Evolutionary conservation across 2,329 filamentous ascomycete species (phyloP).

Genomic region (Diaporthe sp.): DNA sequence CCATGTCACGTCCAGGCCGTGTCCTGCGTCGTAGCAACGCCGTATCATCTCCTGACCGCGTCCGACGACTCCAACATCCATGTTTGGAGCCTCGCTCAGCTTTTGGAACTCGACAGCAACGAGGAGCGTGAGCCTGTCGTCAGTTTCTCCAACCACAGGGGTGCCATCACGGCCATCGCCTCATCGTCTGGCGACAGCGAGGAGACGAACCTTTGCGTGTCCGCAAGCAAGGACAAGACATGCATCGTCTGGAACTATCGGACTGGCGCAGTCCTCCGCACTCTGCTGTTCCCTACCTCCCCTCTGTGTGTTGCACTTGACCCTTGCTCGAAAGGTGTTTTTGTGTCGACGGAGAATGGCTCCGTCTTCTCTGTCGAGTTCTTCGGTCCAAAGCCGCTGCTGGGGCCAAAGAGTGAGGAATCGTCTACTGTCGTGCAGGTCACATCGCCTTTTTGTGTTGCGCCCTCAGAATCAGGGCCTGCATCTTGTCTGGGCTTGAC

Average conservation of each 20-base stretch:
- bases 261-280: conserved; percentile 82
- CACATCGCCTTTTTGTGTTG: conserved; percentile 66
- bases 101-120: conserved; percentile 73
- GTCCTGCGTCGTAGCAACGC: conserved; percentile 80
- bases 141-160: conserved; percentile 83
- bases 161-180: conserved; percentile 76
- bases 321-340: conserved; percentile 85
- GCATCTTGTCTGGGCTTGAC: conserved; percentile 79
- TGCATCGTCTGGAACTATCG: conserved; percentile 95
- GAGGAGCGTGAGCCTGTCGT: conserved; percentile 78
- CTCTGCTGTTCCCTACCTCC: conserved; percentile 81
- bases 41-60: conserved; percentile 81
- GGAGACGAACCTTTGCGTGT: conserved; percentile 85
- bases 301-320: conserved; percentile 84
- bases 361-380: conserved; percentile 86
- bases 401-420: conserved; percentile 67
- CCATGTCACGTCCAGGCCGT: conserved; percentile 86
- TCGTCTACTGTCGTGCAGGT: conserved; percentile 72
- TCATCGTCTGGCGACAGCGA: conserved; percentile 76
- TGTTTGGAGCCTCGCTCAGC: conserved; percentile 86
- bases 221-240: conserved; percentile 87
- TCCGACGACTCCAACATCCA: conserved; percentile 91
- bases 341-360: conserved; percentile 84
- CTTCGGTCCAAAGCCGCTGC: conserved; percentile 66
- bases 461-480: conserved; percentile 75